Base-by-base conservation (phyloP, 2,329 filamentous ascomycete species). In the Cryphonectria nitschkei region DNA sequence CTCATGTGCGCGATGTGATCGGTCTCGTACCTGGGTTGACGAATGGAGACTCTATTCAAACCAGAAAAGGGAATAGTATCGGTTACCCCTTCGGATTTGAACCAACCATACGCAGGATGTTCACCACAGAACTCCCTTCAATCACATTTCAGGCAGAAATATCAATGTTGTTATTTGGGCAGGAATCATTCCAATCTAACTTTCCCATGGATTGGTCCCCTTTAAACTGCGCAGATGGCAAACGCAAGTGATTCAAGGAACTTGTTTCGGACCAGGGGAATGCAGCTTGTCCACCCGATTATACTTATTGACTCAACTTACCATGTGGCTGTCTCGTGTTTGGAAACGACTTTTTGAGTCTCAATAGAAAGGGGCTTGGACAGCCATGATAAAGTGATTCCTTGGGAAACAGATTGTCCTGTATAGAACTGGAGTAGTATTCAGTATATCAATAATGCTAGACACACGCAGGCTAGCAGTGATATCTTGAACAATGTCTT, bases 31-130 rank as follows among this genome's bases (percentile, higher is more conserved):
- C 22, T n/a, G 43, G n/a, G 50, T 46, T 50, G 26, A 43, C 64
- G 50, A 39, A 67, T 67, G 56, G 62, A 65, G 68, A 50, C 11
- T 29, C 58, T 73, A 73, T 73, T 73, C 65, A 73, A 52, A 32
- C 52, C 69, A 67, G 32, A 73, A 73, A 68, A 29, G 62, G 71
- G 71, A 54, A 70, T 72, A 68, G 71, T 62, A 11, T 70, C 65
- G 50, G 46, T n/a, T 14, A 6, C 22, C 62, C 58, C 43, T 37
- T 19, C 32, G 26, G 41, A 32, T 7, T 22, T 41, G 46, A 16
- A 14, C 58, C 63, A 64, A 54, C 69, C 63, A 54, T 16, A 8
- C n/a, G 32, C 11, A 8, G n/a, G 29, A 16, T 22, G 50, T 16
- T 26, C 32, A 41, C 41, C 62, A 14, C 29, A 2, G 7, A 3